Evolutionary conservation across 441 rosid species (phyloP).

Genomic region (Gossypium aridum): DNA sequence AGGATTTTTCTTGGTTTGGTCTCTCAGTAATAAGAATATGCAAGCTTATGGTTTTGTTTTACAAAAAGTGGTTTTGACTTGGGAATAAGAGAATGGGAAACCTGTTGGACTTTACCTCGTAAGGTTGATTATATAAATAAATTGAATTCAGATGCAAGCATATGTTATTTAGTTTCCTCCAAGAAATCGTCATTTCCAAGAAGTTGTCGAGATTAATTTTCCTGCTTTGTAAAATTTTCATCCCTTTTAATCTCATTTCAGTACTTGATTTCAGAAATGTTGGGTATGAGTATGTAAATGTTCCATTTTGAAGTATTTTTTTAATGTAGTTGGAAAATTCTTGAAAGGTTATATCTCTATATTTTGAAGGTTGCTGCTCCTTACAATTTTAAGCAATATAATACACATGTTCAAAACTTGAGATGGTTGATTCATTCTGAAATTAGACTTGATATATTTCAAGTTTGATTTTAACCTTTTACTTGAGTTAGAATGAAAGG

Average conservation of each 20-base stretch:
- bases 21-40: not conserved
- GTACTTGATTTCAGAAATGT: not conserved
- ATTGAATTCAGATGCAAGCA: not conserved
- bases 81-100: not conserved
- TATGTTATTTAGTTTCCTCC: not conserved
- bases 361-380: not conserved
- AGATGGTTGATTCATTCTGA: not conserved
- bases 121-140: constrained; percentile 1
- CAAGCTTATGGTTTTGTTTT: not conserved
- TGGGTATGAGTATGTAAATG: not conserved
- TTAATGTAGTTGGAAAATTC: not conserved
- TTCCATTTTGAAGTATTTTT: not conserved
- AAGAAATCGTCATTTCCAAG: not conserved
- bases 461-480: not conserved
- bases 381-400: too few species aligned
- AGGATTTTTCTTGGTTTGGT: not conserved
- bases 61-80: not conserved
- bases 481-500: not conserved
- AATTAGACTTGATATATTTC: too few species aligned
- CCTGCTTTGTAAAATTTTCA: not conserved
- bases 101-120: not conserved
- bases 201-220: not conserved
- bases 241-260: not conserved
- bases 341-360: not conserved
- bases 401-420: not conserved